phyloP scores from a whole-genome alignment of 208 protist species.

The Herpetomonas muscarum region DNA sequence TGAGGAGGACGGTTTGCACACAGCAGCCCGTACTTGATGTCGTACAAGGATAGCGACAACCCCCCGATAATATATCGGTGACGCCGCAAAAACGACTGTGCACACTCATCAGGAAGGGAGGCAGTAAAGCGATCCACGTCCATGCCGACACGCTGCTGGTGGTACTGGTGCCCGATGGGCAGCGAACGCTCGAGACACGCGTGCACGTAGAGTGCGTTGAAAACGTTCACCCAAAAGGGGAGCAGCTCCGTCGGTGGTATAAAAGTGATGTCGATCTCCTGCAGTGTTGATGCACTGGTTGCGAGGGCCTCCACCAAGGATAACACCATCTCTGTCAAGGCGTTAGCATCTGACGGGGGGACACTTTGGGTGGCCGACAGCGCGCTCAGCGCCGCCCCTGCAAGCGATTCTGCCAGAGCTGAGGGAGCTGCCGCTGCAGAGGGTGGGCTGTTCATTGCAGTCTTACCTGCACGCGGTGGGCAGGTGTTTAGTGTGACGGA shows the following conservation, averaged over 20 bases:
- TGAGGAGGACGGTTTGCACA: constrained; percentile 36
- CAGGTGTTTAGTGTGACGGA: too few species aligned
- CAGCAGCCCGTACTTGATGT: constrained; percentile 74
- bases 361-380: neutral
- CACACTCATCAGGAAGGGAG: neutral
- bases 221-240: constrained; percentile 56
- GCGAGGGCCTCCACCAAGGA: constrained; percentile 4
- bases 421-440: neutral
- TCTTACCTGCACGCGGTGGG: too few species aligned
- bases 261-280: neutral
- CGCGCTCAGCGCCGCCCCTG: neutral
- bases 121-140: neutral
- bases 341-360: neutral
- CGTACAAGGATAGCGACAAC: constrained; percentile 24
- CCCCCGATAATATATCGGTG: constrained; percentile 51
- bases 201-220: constrained; percentile 69
- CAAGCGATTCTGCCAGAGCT: constrained; percentile 1
- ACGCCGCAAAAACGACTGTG: constrained; percentile 30
- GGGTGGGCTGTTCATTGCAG: neutral
- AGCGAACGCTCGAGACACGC: constrained; percentile 40
- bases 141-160: neutral
- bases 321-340: neutral
- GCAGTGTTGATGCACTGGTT: constrained; percentile 7
- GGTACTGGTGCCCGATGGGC: neutral
- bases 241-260: constrained; percentile 17